Evolutionary conservation across 768 basidiomycete genomes (phyloP), one percentile per base, ranked within the genome.

Genomic region (Lentinus brumalis): DNA sequence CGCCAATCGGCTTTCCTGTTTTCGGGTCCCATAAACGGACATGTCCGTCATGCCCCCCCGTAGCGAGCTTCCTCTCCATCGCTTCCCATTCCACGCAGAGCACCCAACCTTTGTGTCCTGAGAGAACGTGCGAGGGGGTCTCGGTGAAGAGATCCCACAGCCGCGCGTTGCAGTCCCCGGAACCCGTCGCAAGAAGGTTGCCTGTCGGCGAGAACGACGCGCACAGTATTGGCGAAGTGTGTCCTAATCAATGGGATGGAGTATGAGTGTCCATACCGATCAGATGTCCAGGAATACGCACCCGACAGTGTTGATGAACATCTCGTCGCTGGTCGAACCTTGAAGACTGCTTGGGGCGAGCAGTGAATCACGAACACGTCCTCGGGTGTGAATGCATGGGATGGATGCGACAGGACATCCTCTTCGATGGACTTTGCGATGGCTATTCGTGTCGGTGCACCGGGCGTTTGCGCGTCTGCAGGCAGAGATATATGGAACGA

Each of bases 81-180:
- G 92, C 91, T 68, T 98, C 95, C 96, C 96, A 99, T 70, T 98
- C 97, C 5, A 95, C 92, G 67, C 94, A 98, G 2, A 98, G 81
- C 1, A 99, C 94, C 96, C 96, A 98, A 0, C 95, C 96, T 66
- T 87, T 86, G 70, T 99, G 97, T 0, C 97, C 97, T 0, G 83
- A 75, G 16, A 98, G 81, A 14, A 87, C 89, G 70, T 92, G 89
- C 42, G 91, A 92, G 1, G 97, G 96, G 6, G 86, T 89, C 73
- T 98, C 97, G 0, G 92, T 96, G 69, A 89, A 84, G 51, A 98
- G 83, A 74, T 98, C 90, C 97, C 97, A 98, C 26, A 99, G 76
- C 4, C 97, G 85, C 12, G 90, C 94, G 59, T 89, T 92, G 30
- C 91, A 93, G 70, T 98, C 97, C 1, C 96, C 97, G 0, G 94